Evolutionary conservation across 352 stramenopile species (phyloP).

Genomic region (Globisporangium spinosum): DNA sequence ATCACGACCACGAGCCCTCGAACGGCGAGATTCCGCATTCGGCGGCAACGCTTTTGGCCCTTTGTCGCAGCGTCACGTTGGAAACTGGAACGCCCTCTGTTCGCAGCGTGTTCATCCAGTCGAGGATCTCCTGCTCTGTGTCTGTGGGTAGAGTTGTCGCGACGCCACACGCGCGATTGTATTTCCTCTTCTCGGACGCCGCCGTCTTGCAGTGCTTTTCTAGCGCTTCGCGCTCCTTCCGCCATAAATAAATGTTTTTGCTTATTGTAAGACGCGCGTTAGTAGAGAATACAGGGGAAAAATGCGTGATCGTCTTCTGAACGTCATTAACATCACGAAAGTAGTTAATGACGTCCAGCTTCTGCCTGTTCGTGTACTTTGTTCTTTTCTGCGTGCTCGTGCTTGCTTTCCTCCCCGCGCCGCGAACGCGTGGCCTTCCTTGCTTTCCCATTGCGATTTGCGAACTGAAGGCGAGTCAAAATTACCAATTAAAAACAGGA

Average conservation of each 20-base stretch:
- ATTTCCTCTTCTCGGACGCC: neutral
- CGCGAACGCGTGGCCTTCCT: neutral
- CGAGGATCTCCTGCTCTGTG: neutral
- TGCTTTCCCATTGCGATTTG: neutral
- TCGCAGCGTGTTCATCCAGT: neutral
- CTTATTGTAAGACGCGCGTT: neutral
- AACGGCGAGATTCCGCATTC: neutral
- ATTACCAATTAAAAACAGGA: neutral
- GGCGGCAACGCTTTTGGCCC: neutral
- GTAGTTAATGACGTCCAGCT: neutral
- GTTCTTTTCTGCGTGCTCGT: neutral
- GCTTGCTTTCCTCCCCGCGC: neutral
- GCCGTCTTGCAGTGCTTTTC: neutral
- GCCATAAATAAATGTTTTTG: neutral
- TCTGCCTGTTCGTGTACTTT: neutral
- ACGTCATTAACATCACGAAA: neutral
- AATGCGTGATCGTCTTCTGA: neutral
- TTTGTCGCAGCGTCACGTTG: neutral
- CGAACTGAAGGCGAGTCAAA: neutral
- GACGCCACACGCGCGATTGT: neutral
- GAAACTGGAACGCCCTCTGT: neutral
- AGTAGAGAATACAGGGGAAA: neutral
- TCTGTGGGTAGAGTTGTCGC: neutral
- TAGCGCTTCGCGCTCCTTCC: neutral
- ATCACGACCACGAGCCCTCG: neutral